Percentiles rank a stretch among this genome's conserved stretches.
Conservation (phyloP, 2,329 filamentous ascomycete genomes). For the Ceratocystis papillata region DNA sequence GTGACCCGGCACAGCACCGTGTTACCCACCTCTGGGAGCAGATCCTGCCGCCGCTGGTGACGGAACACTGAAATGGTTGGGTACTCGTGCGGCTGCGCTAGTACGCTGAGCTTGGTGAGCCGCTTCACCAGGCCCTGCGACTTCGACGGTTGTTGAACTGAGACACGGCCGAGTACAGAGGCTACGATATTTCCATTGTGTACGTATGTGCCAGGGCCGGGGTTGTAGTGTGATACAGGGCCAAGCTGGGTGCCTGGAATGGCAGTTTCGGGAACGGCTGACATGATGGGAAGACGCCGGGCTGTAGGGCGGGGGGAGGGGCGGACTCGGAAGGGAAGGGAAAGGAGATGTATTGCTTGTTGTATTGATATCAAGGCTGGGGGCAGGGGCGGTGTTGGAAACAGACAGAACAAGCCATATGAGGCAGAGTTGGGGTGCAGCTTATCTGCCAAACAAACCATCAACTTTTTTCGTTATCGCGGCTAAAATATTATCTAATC, state of each 20-base stretch:
- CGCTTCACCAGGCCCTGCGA: conserved; percentile 46
- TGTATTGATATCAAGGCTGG: background rate
- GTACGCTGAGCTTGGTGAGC: conserved; percentile 45
- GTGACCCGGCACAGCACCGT: conserved; percentile 76
- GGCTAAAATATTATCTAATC: conserved; percentile 13
- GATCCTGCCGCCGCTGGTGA: conserved; percentile 48
- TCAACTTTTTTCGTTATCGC: conserved; percentile 21
- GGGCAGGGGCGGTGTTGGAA: background rate
- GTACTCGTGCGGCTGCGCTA: conserved; percentile 35
- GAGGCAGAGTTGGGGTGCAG: background rate
- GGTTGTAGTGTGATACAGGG: conserved; percentile 50
- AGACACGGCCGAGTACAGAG: conserved; percentile 67
- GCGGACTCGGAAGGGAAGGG: background rate
- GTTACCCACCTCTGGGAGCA: conserved; percentile 71
- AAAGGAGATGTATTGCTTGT: background rate
- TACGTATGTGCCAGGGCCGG: conserved; percentile 77
- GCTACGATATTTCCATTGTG: conserved; percentile 64
- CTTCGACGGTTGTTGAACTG: conserved; percentile 41
- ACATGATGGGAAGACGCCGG: background rate
- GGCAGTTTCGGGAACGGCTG: conserved; percentile 42
- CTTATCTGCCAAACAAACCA: background rate
- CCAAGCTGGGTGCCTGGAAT: conserved; percentile 77
- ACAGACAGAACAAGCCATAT: background rate
- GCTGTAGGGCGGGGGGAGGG: background rate
- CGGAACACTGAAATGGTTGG: conserved; percentile 48